A percentile compares a stretch with the other conserved stretches of the same genome.
Evolutionary conservation across 2,329 filamentous ascomycete genomes (phyloP).

Genomic region (Pseudocercospora musae): DNA sequence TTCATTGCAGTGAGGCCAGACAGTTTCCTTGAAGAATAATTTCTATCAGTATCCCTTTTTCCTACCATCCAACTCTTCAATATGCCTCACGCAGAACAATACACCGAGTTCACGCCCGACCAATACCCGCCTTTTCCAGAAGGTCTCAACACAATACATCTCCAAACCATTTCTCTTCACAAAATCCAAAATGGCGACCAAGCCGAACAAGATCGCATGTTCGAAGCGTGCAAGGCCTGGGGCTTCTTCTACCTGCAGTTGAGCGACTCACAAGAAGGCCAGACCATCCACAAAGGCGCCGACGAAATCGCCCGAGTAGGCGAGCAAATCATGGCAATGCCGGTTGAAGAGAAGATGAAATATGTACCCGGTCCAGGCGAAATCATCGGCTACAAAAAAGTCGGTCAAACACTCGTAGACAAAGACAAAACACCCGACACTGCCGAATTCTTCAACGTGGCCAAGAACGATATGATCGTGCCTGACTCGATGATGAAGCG

Average conservation of each 20-base stretch:
- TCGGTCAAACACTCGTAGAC: slow-evolving; percentile 49
- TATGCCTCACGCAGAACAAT: slow-evolving; percentile 34
- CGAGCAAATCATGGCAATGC: slow-evolving; percentile 48
- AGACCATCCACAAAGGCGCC: slow-evolving; percentile 28
- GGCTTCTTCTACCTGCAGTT: slow-evolving; percentile 59
- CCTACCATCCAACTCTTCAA: background rate
- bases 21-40: background rate
- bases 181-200: slow-evolving; percentile 38
- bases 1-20: background rate
- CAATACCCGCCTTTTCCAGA: slow-evolving; percentile 43
- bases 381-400: slow-evolving; percentile 37
- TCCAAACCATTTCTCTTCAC: slow-evolving; percentile 39
- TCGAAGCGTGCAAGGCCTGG: slow-evolving; percentile 45
- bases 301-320: slow-evolving; percentile 37
- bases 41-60: background rate
- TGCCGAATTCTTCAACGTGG: slow-evolving; percentile 57
- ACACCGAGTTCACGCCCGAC: slow-evolving; percentile 32
- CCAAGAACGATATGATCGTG: slow-evolving; percentile 54
- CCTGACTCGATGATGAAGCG: slow-evolving; percentile 33
- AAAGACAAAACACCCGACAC: slow-evolving; percentile 48
- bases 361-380: slow-evolving; percentile 46
- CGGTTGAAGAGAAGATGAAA: slow-evolving; percentile 49
- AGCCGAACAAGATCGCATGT: slow-evolving; percentile 39
- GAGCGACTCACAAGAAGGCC: slow-evolving; percentile 27
- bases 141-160: slow-evolving; percentile 24